These are phyloP conservation scores for Lasiodiplodia hormozganensis DNA, from an alignment of 2,329 filamentous ascomycete species.

Conservation along the genomic window DNA sequence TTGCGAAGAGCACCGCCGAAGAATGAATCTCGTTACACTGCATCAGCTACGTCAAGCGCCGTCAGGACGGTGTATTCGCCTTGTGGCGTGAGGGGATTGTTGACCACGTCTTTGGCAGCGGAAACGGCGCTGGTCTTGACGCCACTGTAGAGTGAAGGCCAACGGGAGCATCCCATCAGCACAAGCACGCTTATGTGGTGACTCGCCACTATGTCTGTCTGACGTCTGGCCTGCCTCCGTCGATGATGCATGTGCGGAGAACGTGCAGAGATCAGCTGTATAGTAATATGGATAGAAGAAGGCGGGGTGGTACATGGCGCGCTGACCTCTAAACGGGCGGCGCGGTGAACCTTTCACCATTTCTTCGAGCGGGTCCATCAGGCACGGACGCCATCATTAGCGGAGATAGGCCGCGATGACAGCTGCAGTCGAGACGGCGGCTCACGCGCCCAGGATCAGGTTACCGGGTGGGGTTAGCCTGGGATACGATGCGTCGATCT, in stretches of 20 bases:
- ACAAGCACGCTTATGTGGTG: not conserved
- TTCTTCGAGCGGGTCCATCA: not conserved
- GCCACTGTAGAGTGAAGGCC: not conserved
- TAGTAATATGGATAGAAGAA: not conserved
- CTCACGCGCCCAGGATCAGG: constrained; percentile 7
- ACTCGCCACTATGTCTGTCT: constrained; percentile 2
- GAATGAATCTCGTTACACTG: constrained; percentile 60
- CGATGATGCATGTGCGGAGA: not conserved
- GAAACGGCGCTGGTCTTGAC: constrained; percentile 27
- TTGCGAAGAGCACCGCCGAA: constrained; percentile 55
- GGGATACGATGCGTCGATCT: not conserved
- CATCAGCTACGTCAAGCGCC: constrained; percentile 38
- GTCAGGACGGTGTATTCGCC: constrained; percentile 41
- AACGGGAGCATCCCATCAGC: not conserved
- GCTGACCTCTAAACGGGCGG: not conserved
- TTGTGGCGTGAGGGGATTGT: constrained; percentile 53
- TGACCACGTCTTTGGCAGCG: constrained; percentile 52
- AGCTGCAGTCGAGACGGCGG: not conserved
- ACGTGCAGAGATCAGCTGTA: no score
- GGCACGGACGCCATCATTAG: not conserved
- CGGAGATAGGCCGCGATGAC: not conserved
- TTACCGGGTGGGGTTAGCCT: constrained; percentile 2
- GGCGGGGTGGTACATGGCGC: not conserved
- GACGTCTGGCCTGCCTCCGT: not conserved
- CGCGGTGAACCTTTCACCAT: not conserved